Conservation (phyloP, 2,329 filamentous ascomycete genomes). For the Cladophialophora chaetospira region DNA sequence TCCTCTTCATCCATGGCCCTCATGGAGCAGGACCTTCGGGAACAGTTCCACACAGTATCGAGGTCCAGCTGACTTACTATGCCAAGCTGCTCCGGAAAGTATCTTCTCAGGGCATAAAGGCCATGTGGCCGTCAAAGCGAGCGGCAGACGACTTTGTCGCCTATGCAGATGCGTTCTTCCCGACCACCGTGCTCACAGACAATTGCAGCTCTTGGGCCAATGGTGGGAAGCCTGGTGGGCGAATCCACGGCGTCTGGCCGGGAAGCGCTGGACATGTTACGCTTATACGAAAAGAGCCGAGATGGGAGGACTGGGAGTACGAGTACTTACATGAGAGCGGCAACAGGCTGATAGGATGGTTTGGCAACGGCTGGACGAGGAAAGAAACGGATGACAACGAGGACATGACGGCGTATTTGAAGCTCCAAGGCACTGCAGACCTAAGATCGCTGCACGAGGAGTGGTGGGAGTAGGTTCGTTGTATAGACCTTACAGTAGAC, state of each 20-base stretch:
- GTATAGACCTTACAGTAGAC: too few species aligned
- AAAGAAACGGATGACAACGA: slow-evolving; percentile 21
- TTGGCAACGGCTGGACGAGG: slow-evolving; percentile 29
- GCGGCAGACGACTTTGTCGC: slow-evolving; percentile 67
- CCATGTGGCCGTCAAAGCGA: slow-evolving; percentile 57
- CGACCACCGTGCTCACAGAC: slow-evolving; percentile 49
- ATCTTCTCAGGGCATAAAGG: slow-evolving; percentile 65
- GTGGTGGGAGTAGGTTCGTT: slow-evolving; percentile 28
- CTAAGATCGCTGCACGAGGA: slow-evolving; percentile 26
- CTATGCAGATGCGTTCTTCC: slow-evolving; percentile 61
- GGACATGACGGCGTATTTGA: slow-evolving; percentile 27
- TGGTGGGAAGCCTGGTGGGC: slow-evolving; percentile 21
- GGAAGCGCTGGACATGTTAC: slow-evolving; percentile 29
- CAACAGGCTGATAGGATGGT: slow-evolving; percentile 22
- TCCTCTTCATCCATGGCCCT: slow-evolving; percentile 47
- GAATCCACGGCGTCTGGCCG: slow-evolving; percentile 30
- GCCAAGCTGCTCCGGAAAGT: slow-evolving; percentile 70
- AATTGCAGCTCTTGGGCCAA: slow-evolving; percentile 31
- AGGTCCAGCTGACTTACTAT: slow-evolving; percentile 66
- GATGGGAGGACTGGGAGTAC: slow-evolving; percentile 32
- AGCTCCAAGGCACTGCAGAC: slow-evolving; percentile 18
- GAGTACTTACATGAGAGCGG: slow-evolving; percentile 19
- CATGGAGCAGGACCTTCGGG: slow-evolving; percentile 58
- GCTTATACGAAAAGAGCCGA: slow-evolving; percentile 23
- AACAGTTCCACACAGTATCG: slow-evolving; percentile 67